phyloP scores from a whole-genome alignment of 73 alveolate species.

The Uronychia binucleata region DNA sequence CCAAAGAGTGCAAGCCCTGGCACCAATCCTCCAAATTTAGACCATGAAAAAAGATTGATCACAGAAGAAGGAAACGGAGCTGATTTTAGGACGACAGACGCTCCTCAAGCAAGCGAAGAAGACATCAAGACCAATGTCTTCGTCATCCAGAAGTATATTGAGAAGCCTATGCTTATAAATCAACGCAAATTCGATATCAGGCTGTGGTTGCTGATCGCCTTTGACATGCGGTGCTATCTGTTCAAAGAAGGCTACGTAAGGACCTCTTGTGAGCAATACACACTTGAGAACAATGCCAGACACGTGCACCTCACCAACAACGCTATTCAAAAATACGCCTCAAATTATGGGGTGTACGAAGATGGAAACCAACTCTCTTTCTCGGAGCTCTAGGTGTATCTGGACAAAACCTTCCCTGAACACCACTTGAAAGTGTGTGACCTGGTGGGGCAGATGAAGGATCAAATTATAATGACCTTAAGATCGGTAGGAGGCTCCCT shows the following conservation, averaged over 20 bases:
- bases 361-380: constrained; percentile 82
- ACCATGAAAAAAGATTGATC: not conserved
- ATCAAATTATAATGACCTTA: not conserved
- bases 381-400: constrained; percentile 54
- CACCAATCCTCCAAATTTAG: not conserved
- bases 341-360: constrained; percentile 64
- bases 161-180: constrained; percentile 64
- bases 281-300: constrained; percentile 51
- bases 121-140: constrained; percentile 18
- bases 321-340: constrained; percentile 73
- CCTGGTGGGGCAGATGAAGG: not conserved
- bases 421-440: not conserved
- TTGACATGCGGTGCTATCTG: constrained; percentile 53
- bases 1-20: not conserved
- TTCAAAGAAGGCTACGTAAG: constrained; percentile 80
- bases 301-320: constrained; percentile 77
- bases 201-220: constrained; percentile 70
- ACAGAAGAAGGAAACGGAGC: not conserved
- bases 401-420: constrained; percentile 18
- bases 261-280: constrained; percentile 64
- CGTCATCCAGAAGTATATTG: constrained; percentile 73
- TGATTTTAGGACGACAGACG: not conserved
- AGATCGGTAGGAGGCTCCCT: not conserved
- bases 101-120: not conserved
- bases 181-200: constrained; percentile 79